Conservation (phyloP, 2,329 filamentous ascomycete species). For the Ophiostoma piceae region DNA sequence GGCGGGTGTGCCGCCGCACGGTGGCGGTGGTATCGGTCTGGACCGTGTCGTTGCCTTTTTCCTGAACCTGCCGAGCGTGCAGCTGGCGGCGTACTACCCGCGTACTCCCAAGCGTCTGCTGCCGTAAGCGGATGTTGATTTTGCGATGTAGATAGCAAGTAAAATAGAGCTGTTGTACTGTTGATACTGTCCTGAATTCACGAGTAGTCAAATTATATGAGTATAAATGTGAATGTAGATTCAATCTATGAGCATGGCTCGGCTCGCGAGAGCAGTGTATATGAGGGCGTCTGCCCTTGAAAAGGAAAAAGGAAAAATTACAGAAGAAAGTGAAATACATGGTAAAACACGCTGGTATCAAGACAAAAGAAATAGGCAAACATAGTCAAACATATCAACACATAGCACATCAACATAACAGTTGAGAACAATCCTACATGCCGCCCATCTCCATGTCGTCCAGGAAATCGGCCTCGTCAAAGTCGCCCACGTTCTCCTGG, state of each 20-base stretch:
- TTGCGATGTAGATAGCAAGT: neutral
- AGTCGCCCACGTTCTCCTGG: slow-evolving; percentile 55
- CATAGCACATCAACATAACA: neutral
- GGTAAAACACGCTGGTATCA: slow-evolving; percentile 10
- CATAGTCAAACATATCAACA: slow-evolving; percentile 7
- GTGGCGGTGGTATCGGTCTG: slow-evolving; percentile 80
- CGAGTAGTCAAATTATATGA: neutral
- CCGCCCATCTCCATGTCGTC: slow-evolving; percentile 46
- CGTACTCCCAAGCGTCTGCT: slow-evolving; percentile 55
- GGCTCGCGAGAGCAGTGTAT: slow-evolving; percentile 13
- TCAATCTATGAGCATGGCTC: neutral
- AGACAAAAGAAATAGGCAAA: slow-evolving; percentile 10
- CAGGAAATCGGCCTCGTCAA: slow-evolving; percentile 64
- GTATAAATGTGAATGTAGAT: neutral
- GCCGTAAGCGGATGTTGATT: slow-evolving; percentile 37
- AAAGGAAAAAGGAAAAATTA: slow-evolving; percentile 4
- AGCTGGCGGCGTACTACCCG: slow-evolving; percentile 54
- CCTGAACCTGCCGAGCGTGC: slow-evolving; percentile 53
- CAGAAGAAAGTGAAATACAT: slow-evolving; percentile 5
- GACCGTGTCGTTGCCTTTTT: slow-evolving; percentile 74
- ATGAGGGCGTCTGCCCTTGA: neutral
- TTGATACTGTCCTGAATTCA: neutral
- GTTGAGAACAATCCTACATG: slow-evolving; percentile 20
- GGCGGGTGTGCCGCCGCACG: slow-evolving; percentile 81
- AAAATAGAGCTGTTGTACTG: neutral